Evolutionary conservation across 2,329 filamentous ascomycete species (phyloP).

Genomic region (Fusarium tricinctum): DNA sequence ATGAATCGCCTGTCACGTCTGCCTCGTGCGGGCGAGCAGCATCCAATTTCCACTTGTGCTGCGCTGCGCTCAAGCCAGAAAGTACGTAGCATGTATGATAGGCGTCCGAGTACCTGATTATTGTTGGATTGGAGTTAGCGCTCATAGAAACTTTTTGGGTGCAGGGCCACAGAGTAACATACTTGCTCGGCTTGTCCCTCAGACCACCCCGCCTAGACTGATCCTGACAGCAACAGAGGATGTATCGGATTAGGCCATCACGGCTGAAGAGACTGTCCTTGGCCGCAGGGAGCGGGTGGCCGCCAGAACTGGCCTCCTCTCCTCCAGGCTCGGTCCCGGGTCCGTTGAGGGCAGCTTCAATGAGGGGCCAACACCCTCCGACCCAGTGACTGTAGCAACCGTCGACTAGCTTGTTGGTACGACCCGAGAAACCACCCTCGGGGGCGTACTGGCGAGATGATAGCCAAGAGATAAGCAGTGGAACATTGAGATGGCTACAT

Average conservation of each 20-base stretch:
- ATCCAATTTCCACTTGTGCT: constrained; percentile 73
- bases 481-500: constrained; percentile 79
- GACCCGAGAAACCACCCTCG: constrained; percentile 92
- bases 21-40: constrained; percentile 52
- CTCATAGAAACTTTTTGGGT: constrained; percentile 32
- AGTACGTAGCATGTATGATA: constrained; percentile 96
- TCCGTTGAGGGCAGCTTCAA: constrained; percentile 81
- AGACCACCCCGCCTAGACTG: constrained; percentile 79
- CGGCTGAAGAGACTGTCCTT: constrained; percentile 77
- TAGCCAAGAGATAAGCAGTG: constrained; percentile 85
- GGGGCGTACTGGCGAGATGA: constrained; percentile 90
- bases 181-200: constrained; percentile 94
- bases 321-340: constrained; percentile 51
- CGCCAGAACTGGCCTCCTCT: constrained; percentile 49
- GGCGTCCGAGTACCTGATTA: constrained; percentile 78
- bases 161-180: constrained; percentile 54
- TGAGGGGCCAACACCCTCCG: constrained; percentile 91
- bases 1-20: constrained; percentile 58
- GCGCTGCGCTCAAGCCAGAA: constrained; percentile 84
- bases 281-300: constrained; percentile 51
- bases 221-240: constrained; percentile 89
- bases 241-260: constrained; percentile 88
- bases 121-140: constrained; percentile 41
- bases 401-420: constrained; percentile 97
- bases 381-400: constrained; percentile 99